Percentiles rank a stretch among this genome's conserved stretches.
phyloP scores from a whole-genome alignment of 2,329 filamentous ascomycete species.

The Calonectria montana region DNA sequence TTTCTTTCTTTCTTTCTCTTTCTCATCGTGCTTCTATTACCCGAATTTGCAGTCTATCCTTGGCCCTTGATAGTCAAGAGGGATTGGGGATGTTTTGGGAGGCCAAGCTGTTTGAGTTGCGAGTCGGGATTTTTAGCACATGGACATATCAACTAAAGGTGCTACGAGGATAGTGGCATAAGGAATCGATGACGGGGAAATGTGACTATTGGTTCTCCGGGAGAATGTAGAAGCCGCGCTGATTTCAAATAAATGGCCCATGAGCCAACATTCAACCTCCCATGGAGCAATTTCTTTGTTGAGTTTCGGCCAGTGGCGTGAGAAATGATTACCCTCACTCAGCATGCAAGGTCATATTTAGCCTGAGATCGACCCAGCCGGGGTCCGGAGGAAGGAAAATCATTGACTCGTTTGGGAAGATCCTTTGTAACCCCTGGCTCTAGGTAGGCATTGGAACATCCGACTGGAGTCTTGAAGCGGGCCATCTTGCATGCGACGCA shows the following conservation, averaged over 20 bases:
- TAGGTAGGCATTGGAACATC: background rate
- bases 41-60: background rate
- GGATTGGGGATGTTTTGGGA: background rate
- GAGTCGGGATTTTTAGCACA: constrained; percentile 1
- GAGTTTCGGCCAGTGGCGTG: constrained; percentile 4
- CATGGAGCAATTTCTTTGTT: background rate
- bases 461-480: background rate
- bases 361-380: background rate
- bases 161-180: constrained; percentile 8
- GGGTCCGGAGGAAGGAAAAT: background rate
- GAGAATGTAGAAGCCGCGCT: constrained; percentile 65
- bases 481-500: background rate
- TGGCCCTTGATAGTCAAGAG: background rate
- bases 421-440: background rate
- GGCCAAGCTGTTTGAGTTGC: background rate
- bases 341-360: background rate
- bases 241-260: constrained; percentile 51
- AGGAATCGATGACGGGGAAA: constrained; percentile 5
- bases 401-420: background rate
- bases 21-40: background rate
- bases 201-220: background rate
- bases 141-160: constrained; percentile 10
- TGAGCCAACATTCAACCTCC: constrained; percentile 1
- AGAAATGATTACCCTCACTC: background rate
- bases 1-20: no score